Evolutionary conservation across 1,284 basidiomycete species (phyloP).

Genomic region (Rhodotorula sp.): DNA sequence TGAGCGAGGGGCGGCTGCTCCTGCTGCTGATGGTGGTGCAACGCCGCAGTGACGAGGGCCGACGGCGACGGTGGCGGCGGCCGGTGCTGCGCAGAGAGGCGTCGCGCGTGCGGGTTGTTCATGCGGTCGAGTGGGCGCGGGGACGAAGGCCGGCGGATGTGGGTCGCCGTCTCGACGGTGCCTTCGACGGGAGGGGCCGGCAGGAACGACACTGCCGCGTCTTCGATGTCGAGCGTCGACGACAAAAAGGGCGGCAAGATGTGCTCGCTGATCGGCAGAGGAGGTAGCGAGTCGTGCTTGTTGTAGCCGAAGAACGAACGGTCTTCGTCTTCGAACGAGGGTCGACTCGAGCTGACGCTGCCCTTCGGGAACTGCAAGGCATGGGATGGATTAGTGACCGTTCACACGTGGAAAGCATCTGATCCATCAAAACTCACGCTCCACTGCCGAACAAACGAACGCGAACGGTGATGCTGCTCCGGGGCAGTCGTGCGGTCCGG

Average conservation of each 20-base stretch:
- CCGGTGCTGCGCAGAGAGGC: slow-evolving; percentile 35
- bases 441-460: slow-evolving; percentile 41
- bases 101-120: slow-evolving; percentile 27
- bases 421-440: slow-evolving; percentile 22
- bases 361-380: slow-evolving; percentile 37
- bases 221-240: slow-evolving; percentile 40
- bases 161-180: slow-evolving; percentile 17
- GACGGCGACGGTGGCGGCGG: slow-evolving; percentile 35
- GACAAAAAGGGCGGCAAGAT: slow-evolving; percentile 37
- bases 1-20: slow-evolving; percentile 1
- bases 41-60: slow-evolving; percentile 22
- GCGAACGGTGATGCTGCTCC: slow-evolving; percentile 34
- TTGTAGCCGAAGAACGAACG: slow-evolving; percentile 40
- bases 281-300: slow-evolving; percentile 41
- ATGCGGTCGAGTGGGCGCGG: slow-evolving; percentile 37
- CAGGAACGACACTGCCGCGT: slow-evolving; percentile 25
- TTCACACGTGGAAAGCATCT: neutral
- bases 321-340: slow-evolving; percentile 39
- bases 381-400: neutral
- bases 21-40: slow-evolving; percentile 21
- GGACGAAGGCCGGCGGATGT: slow-evolving; percentile 39
- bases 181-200: slow-evolving; percentile 7
- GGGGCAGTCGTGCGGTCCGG: slow-evolving; percentile 23
- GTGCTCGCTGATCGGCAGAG: slow-evolving; percentile 34
- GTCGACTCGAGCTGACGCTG: slow-evolving; percentile 30